phyloP scores from a whole-genome alignment of 495 filamentous ascomycete species.

The Tetracladium setigerum region DNA sequence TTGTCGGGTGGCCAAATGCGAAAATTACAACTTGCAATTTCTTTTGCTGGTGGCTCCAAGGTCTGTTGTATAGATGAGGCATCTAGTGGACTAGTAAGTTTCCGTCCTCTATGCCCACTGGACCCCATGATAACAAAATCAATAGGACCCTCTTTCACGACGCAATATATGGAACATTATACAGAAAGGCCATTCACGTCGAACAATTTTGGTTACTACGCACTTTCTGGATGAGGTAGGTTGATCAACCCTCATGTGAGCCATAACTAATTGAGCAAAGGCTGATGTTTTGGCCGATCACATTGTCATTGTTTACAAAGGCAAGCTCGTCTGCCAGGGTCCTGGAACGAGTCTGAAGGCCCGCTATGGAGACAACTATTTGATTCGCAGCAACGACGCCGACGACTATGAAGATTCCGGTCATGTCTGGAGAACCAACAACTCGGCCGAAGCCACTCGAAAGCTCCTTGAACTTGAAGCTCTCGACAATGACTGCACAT shows the following conservation, averaged over 20 bases:
- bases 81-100: slow-evolving; percentile 21
- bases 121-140: not conserved
- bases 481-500: slow-evolving; percentile 9
- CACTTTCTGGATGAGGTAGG: slow-evolving; percentile 29
- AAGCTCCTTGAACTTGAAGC: slow-evolving; percentile 19
- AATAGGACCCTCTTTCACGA: slow-evolving; percentile 32
- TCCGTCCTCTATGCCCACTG: not conserved
- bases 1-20: slow-evolving; percentile 67
- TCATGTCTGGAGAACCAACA: slow-evolving; percentile 12
- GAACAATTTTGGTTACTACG: slow-evolving; percentile 29
- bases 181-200: slow-evolving; percentile 28
- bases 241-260: not conserved
- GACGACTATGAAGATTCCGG: slow-evolving; percentile 1
- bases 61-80: slow-evolving; percentile 68
- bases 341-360: slow-evolving; percentile 24
- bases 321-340: slow-evolving; percentile 25
- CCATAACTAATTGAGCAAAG: not conserved
- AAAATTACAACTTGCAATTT: slow-evolving; percentile 65
- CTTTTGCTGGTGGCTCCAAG: slow-evolving; percentile 64
- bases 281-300: slow-evolving; percentile 29
- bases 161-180: slow-evolving; percentile 45
- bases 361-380: slow-evolving; percentile 13
- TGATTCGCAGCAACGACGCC: slow-evolving; percentile 12
- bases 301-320: slow-evolving; percentile 30
- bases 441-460: slow-evolving; percentile 16